Evolutionary conservation across 1,284 basidiomycete genomes (phyloP).

Genomic region (Trichosporon ovoides): DNA sequence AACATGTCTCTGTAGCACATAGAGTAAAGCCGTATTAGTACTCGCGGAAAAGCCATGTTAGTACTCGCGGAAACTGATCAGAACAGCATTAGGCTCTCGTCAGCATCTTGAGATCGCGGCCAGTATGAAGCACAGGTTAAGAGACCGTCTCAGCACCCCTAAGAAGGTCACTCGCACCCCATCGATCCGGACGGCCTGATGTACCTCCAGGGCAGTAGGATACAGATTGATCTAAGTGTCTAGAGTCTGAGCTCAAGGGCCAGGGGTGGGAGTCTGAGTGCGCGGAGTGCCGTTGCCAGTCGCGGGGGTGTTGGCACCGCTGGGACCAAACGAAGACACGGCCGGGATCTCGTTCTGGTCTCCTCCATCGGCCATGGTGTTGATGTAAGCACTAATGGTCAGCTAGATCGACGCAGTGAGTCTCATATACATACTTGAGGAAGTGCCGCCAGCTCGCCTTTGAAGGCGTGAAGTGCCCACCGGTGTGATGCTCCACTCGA

Average conservation of each 20-base stretch:
- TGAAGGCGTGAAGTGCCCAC: slow-evolving; percentile 46
- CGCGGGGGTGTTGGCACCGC: slow-evolving; percentile 26
- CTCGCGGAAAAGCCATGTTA: too few relatives aligned
- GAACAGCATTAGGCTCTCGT: too few relatives aligned
- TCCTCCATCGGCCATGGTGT: slow-evolving; percentile 40
- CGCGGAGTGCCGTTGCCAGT: slow-evolving; percentile 15
- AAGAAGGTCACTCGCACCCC: too few relatives aligned
- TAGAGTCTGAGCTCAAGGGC: background rate
- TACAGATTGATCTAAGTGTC: slow-evolving; percentile 2
- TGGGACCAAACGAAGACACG: slow-evolving; percentile 36
- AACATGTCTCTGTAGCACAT: too few relatives aligned
- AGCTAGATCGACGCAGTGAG: background rate
- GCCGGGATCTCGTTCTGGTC: slow-evolving; percentile 40
- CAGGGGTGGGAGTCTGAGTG: slow-evolving; percentile 6
- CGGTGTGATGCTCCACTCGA: slow-evolving; percentile 48
- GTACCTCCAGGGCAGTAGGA: background rate
- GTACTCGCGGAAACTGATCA: too few relatives aligned
- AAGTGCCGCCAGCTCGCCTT: slow-evolving; percentile 49
- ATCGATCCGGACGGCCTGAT: too few relatives aligned
- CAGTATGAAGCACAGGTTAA: too few relatives aligned
- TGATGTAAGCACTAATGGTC: slow-evolving; percentile 43
- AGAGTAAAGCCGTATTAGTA: too few relatives aligned
- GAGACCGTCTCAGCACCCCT: too few relatives aligned
- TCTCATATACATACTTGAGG: slow-evolving; percentile 34
- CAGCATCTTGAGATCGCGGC: too few relatives aligned